phyloP scores from a whole-genome alignment of 2,329 filamentous ascomycete species.

The Colletotrichum endophyticum region DNA sequence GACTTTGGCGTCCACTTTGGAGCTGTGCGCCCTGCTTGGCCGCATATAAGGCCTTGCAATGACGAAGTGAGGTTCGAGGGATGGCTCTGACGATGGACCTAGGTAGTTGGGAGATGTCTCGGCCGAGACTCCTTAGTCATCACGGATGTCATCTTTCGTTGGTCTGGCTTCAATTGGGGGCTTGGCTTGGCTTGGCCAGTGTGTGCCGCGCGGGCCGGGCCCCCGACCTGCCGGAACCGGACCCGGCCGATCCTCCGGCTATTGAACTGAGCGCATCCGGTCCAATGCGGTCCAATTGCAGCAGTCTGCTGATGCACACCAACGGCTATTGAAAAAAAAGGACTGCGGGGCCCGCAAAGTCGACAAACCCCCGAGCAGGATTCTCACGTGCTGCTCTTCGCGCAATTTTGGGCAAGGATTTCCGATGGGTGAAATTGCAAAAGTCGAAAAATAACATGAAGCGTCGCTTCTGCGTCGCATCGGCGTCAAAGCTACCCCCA shows the following conservation, averaged over 20 bases:
- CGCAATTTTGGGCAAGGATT: not conserved
- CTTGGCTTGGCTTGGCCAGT: not conserved
- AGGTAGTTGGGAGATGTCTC: not conserved
- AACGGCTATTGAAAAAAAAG: not conserved
- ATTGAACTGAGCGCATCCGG: not conserved
- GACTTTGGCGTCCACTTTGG: not conserved
- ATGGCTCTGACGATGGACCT: not conserved
- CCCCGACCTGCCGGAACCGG: not conserved
- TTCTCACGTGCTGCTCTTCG: not conserved
- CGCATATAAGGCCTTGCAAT: not conserved
- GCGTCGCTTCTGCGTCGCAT: not conserved
- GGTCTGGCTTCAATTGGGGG: not conserved
- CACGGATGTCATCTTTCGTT: not conserved
- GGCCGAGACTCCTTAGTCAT: not conserved
- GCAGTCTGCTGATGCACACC: not conserved
- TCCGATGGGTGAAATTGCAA: not conserved
- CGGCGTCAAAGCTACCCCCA: not conserved
- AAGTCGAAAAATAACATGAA: not conserved
- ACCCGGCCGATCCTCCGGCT: not conserved
- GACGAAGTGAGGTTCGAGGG: not conserved
- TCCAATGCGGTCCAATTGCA: not conserved
- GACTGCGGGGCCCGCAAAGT: not conserved
- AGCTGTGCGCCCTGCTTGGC: not conserved
- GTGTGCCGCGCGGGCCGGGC: not conserved
- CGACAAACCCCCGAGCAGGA: not conserved